Percentiles rank a stretch among this genome's conserved stretches.
Conservation (phyloP, 768 basidiomycete species). For the Kwoniella dejecticola region DNA sequence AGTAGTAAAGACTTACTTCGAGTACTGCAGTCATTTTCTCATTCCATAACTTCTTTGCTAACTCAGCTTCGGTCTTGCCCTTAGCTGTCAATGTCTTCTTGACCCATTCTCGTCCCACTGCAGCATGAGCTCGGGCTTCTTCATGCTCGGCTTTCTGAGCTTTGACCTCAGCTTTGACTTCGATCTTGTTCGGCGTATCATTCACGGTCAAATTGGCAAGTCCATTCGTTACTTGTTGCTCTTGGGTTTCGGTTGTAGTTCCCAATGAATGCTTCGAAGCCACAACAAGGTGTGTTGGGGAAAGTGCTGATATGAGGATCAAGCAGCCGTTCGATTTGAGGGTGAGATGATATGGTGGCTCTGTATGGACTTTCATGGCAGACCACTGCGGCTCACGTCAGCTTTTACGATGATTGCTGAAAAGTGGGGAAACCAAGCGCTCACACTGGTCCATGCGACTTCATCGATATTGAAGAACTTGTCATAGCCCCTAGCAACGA, state of each 20-base stretch:
- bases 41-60: conserved; percentile 75
- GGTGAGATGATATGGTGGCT: conserved; percentile 78
- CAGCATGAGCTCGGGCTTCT: conserved; percentile 66
- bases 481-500: conserved; percentile 90
- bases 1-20: conserved; percentile 64
- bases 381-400: conserved; percentile 65
- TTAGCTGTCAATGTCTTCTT: conserved; percentile 65
- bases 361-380: conserved; percentile 68
- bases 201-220: conserved; percentile 8
- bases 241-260: conserved; percentile 32
- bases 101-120: conserved; percentile 83
- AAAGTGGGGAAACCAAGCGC: conserved; percentile 46
- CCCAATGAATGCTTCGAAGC: conserved; percentile 94
- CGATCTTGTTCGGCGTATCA: conserved; percentile 11
- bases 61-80: conserved; percentile 70
- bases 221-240: conserved; percentile 6
- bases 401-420: not conserved
- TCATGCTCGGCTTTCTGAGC: conserved; percentile 7
- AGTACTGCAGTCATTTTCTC: conserved; percentile 86
- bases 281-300: conserved; percentile 71
- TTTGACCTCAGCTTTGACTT: conserved; percentile 15
- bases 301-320: conserved; percentile 87
- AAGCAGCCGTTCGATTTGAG: conserved; percentile 96
- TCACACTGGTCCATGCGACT: conserved; percentile 88
- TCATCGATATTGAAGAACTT: conserved; percentile 99